Percentiles rank a stretch among this genome's conserved stretches.
Evolutionary conservation across 2,329 filamentous ascomycete species (phyloP).

Genomic region (Scleromitrula shiraiana): DNA sequence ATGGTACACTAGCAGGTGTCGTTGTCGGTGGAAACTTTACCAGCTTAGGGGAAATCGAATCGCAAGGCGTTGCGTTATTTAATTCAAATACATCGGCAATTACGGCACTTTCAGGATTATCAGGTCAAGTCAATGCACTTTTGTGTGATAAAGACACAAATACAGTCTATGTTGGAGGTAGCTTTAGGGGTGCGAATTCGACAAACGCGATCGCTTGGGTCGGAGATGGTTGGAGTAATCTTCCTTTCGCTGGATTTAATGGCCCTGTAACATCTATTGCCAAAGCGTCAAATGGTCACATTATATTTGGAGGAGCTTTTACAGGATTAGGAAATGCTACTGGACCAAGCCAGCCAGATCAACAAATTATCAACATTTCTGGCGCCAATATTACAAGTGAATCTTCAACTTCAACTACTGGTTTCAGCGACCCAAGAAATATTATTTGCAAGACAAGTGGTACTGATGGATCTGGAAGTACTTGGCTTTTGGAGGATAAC

Average conservation of each 20-base stretch:
- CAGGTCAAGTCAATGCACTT: constrained; percentile 73
- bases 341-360: constrained; percentile 54
- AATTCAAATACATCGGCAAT: constrained; percentile 64
- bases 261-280: constrained; percentile 81
- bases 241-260: constrained; percentile 93
- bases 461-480: constrained; percentile 61
- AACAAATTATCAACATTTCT: constrained; percentile 76
- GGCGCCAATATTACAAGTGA: constrained; percentile 65
- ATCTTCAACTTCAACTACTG: constrained; percentile 51
- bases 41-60: constrained; percentile 68
- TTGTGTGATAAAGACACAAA: constrained; percentile 70
- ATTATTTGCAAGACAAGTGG: constrained; percentile 72
- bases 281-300: constrained; percentile 70
- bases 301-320: constrained; percentile 88
- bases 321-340: constrained; percentile 79
- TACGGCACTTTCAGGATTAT: constrained; percentile 69
- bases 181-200: constrained; percentile 71
- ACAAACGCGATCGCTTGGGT: constrained; percentile 86
- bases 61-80: constrained; percentile 73
- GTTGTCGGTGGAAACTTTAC: constrained; percentile 95
- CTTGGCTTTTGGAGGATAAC: constrained; percentile 74
- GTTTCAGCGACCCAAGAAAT: constrained; percentile 68
- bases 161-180: constrained; percentile 86
- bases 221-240: constrained; percentile 61
- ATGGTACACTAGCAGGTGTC: constrained; percentile 63